Base-by-base conservation (phyloP, 345 rosid genomes). In the Lenwebbia sp. region DNA sequence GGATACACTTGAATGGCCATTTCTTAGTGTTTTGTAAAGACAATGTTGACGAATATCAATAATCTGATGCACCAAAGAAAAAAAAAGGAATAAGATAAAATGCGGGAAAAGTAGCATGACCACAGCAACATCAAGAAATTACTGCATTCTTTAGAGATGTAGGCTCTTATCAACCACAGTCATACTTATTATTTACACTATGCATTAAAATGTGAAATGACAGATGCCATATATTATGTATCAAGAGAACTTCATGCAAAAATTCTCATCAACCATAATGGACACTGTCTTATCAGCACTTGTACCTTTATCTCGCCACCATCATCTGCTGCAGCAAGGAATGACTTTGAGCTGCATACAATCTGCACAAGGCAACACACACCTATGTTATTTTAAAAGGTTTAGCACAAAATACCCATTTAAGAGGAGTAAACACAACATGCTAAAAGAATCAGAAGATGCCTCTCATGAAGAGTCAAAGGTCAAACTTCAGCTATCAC, bases 1-100 rank as follows among this genome's bases (percentile, higher is more conserved):
- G 98, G 96, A 95, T 96, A 94, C 99, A 76, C 98, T 94, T 84
- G 95, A 83, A 90, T 96, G 99, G 83, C 96, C 99, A 87, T 92
- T 90, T 92, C 98, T 93, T 87, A 97, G 88, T 33, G 98, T 94
- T 89, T 97, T 97, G 70, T 93, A 95, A 78, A 94, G 93, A 74
- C 96, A 88, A 85, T 91, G 91, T 88, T 91, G 98, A 85, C 87
- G 91, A 89, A 93, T 88, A 86, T 94, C 99, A 83, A 95, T 90
- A 83, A 97, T 97, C 99, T 97, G 96, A 47, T 65, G 87, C 41
- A 82, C 55, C 82, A 54, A 53, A 51, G n/a, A 70, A 54, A 83
- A 44, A 82, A 70, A 62, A 28, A 50, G 81, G 84, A 56, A 57
- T 47, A 60, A 88, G 82, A 51, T 5, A 22, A 50, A 25, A n/a